Conservation (phyloP, 1,139 yeast species). For the Magnusiomyces clavatus region DNA sequence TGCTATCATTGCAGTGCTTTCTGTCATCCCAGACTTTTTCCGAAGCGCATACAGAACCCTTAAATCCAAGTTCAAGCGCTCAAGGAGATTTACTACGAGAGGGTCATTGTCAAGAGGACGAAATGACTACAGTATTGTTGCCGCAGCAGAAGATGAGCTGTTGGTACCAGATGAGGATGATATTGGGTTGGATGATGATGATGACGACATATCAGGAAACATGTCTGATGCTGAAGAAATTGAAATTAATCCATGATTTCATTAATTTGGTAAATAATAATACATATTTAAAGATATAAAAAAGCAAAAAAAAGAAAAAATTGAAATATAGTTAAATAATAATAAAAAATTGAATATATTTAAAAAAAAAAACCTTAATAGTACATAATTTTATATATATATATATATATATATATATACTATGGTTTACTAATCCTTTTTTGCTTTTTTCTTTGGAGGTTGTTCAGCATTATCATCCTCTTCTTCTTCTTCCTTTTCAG, state of each 20-base stretch:
- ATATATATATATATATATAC: not conserved
- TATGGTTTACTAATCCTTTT: not conserved
- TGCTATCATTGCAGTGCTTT: slow-evolving; percentile 28
- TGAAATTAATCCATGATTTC: not conserved
- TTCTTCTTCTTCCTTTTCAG: slow-evolving; percentile 4
- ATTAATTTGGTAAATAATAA: not conserved
- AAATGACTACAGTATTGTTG: slow-evolving; percentile 12
- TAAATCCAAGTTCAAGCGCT: slow-evolving; percentile 10
- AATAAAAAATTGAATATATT: not conserved
- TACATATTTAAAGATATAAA: not conserved
- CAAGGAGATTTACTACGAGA: slow-evolving; percentile 16
- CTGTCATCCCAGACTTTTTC: slow-evolving; percentile 25
- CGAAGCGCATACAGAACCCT: slow-evolving; percentile 13
- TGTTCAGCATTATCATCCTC: not conserved
- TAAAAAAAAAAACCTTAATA: not conserved
- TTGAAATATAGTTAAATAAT: not conserved
- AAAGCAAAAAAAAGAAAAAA: not conserved
- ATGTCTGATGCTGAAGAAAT: not conserved
- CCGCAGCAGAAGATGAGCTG: slow-evolving; percentile 14
- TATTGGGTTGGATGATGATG: slow-evolving; percentile 4
- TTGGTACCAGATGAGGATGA: slow-evolving; percentile 7
- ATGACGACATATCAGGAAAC: not conserved
- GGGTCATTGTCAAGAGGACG: slow-evolving; percentile 16
- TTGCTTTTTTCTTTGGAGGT: not conserved
- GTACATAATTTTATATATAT: not conserved